These are phyloP conservation scores for Phytophthora pluvialis DNA, from an alignment of 352 stramenopile genomes.

Conservation along the genomic window DNA sequence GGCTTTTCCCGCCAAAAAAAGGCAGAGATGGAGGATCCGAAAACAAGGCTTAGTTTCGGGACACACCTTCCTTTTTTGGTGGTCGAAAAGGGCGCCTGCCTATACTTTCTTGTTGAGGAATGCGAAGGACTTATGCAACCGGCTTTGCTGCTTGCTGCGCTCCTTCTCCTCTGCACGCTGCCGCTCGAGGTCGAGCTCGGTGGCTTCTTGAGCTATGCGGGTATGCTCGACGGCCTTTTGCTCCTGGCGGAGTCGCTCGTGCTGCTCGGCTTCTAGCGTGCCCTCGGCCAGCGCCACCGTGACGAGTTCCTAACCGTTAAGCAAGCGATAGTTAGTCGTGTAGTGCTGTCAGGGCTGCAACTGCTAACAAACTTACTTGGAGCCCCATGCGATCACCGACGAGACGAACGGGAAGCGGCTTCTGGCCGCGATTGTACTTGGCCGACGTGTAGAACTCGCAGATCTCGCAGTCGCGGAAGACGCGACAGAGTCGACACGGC, in stretches of 20 bases:
- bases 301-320: constrained; percentile 55
- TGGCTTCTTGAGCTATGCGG: constrained; percentile 3
- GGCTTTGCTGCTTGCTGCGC: constrained; percentile 18
- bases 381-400: constrained; percentile 66
- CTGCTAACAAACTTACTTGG: constrained; percentile 30
- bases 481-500: constrained; percentile 83
- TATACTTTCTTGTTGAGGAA: constrained; percentile 28
- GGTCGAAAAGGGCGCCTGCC: background rate
- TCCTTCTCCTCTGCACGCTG: constrained; percentile 22
- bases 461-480: constrained; percentile 86
- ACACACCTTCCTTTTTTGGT: constrained; percentile 6
- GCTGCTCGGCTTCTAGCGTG: constrained; percentile 49
- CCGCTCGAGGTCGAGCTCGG: constrained; percentile 9
- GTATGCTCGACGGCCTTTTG: constrained; percentile 6
- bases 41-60: too few species aligned
- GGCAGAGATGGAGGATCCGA: too few species aligned
- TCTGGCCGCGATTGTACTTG: constrained; percentile 36
- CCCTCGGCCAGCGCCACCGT: constrained; percentile 50
- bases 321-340: background rate
- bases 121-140: constrained; percentile 23
- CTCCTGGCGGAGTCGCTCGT: constrained; percentile 39
- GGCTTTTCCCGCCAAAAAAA: constrained; percentile 35
- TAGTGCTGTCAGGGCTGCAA: background rate
- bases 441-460: constrained; percentile 79
- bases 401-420: constrained; percentile 30